phyloP scores from a whole-genome alignment of 495 filamentous ascomycete genomes.

The Penicillium fimorum region DNA sequence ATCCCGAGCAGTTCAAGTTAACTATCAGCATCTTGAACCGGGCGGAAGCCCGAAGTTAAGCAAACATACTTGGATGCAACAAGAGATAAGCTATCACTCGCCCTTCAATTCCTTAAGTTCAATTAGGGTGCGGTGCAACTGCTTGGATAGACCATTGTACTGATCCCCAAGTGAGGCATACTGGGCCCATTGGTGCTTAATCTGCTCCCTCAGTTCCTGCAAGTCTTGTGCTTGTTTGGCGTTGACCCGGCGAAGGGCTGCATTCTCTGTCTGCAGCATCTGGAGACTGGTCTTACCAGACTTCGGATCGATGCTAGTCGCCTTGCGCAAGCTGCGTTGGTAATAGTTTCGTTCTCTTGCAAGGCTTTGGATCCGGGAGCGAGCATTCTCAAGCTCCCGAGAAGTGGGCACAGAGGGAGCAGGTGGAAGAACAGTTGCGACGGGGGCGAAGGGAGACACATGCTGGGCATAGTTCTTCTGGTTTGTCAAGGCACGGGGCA shows the following conservation, averaged over 20 bases:
- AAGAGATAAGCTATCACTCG: too few species aligned
- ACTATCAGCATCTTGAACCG: too few species aligned
- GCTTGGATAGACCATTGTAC: too few species aligned
- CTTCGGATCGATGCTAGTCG: not conserved
- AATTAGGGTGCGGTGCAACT: too few species aligned
- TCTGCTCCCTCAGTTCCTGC: too few species aligned
- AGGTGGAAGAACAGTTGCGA: not conserved
- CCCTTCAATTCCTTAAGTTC: too few species aligned
- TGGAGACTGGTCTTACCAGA: conserved; percentile 1
- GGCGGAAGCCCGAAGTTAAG: too few species aligned
- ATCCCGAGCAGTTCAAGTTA: too few species aligned
- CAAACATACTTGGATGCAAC: too few species aligned
- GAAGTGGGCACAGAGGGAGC: not conserved
- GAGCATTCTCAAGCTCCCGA: not conserved
- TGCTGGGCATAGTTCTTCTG: not conserved
- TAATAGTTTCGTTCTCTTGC: not conserved
- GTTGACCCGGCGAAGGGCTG: not conserved
- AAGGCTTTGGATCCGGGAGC: not conserved
- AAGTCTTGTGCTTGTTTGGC: not conserved
- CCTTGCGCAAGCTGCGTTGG: not conserved
- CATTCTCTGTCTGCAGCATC: not conserved
- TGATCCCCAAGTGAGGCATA: too few species aligned
- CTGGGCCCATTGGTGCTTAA: too few species aligned
- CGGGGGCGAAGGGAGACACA: not conserved
- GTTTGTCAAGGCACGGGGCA: not conserved